Evolutionary conservation across 108 stramenopile species (phyloP), one percentile per base, ranked within the genome.

Genomic region (Ochromonas danica): DNA sequence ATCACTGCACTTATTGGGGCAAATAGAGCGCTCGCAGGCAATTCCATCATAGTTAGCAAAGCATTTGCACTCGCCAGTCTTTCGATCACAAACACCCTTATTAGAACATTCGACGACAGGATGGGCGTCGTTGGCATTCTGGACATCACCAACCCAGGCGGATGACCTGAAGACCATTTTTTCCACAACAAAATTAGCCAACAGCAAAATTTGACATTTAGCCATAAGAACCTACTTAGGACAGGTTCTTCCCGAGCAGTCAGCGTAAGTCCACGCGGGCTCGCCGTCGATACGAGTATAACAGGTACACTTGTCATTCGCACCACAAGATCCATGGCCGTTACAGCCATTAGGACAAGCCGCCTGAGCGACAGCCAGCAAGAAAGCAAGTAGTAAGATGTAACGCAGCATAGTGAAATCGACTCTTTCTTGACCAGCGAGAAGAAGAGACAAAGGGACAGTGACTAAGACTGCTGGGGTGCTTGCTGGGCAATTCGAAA

Each of bases 61-160:
- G 85, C 93, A 94, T 70, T 88, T 82, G 82, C 93, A 94, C 78
- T 86, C 71, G 39, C 93, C 93, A 39, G 81, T 78, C 30, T 30
- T 45, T 30, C 90, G 87, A 79, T 93, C 92, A 81, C 93, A 94
- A 61, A 88, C 63, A 51, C 93, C 93, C 85, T 91, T 91, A 82
- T 90, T 87, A 40, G 90, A 90, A 87, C 92, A 93, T 78, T 92
- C 90, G 36, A 88, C 81, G 61, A 90, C 88, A 57, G 88, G 86
- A 78, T 92, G 92, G 14, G 89, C 92, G 35, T 85, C 83, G 72
- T 90, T 80, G 22, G 79, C 63, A 67, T 67, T 67, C 25, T 67
- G 33, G 10, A 67, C 63, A 31, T 28, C 35, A 67, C 63, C 63
- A 67, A 67, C 63, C 63, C 63, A 67, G 31, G 63, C 63, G 35